Evolutionary conservation across 192 early-diverging fungal species (phyloP).

Genomic region (Allomyces arbusculus): DNA sequence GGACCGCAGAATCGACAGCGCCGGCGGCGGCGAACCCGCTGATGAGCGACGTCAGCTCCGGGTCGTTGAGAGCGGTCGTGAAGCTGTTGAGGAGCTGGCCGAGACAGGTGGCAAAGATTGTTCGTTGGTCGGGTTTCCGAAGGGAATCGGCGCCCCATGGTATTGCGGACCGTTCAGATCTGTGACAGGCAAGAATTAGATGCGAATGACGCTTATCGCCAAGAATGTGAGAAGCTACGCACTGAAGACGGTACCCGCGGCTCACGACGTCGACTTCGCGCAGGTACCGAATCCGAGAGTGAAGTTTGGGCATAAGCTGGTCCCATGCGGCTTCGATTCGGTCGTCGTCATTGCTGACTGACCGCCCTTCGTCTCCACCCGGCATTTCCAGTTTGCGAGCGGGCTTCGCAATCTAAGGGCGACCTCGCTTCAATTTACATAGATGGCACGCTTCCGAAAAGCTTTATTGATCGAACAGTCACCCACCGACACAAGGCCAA

Average conservation of each 20-base stretch:
- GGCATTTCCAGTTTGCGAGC: too few relatives aligned
- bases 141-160: background rate
- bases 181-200: too few relatives aligned
- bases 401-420: too few relatives aligned
- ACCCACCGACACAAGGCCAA: too few relatives aligned
- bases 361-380: too few relatives aligned
- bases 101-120: background rate
- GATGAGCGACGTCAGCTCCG: too few relatives aligned
- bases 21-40: too few relatives aligned
- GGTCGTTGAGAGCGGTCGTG: background rate
- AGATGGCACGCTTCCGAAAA: too few relatives aligned
- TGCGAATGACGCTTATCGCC: background rate
- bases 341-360: background rate
- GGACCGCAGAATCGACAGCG: too few relatives aligned
- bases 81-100: background rate
- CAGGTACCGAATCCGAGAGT: background rate
- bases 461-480: too few relatives aligned
- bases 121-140: background rate
- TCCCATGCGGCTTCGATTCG: background rate
- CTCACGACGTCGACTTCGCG: background rate
- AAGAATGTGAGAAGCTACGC: background rate
- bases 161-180: too few relatives aligned
- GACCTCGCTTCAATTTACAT: too few relatives aligned
- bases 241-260: background rate
- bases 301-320: background rate